These are phyloP conservation scores for Lycium ferocissimum DNA, from an alignment of 257 asterid genomes.

Conservation along the genomic window DNA sequence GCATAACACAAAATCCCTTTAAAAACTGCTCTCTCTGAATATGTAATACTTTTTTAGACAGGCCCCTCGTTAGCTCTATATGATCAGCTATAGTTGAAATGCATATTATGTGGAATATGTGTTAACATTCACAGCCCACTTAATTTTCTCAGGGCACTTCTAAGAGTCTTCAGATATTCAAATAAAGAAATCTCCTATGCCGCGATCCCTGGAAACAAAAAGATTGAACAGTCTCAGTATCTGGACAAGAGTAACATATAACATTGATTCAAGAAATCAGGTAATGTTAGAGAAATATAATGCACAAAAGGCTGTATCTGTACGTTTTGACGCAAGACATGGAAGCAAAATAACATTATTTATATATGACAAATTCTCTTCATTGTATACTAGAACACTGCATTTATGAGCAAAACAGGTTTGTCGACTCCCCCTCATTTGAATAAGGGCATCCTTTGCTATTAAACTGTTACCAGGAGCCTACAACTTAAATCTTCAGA, in stretches of 20 bases:
- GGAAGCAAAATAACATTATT: neutral
- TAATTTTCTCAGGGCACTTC: constrained; percentile 49
- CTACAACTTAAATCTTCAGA: neutral
- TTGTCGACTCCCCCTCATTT: neutral
- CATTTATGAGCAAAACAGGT: constrained; percentile 1
- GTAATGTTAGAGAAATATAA: neutral
- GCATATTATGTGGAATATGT: constrained; percentile 51
- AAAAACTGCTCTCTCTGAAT: constrained; percentile 33
- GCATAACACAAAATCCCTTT: constrained; percentile 16
- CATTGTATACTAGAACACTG: neutral
- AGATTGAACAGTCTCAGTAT: neutral
- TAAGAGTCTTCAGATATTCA: constrained; percentile 56
- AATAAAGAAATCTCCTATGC: constrained; percentile 59
- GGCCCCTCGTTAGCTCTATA: constrained; percentile 60
- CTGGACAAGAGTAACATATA: neutral
- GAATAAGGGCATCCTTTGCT: neutral
- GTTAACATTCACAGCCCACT: constrained; percentile 51
- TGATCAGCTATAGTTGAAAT: constrained; percentile 41
- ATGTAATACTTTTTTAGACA: constrained; percentile 40
- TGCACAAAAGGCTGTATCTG: neutral
- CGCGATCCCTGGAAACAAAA: constrained; percentile 65
- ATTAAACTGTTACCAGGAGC: constrained; percentile 3
- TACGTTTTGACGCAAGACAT: neutral
- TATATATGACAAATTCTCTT: neutral
- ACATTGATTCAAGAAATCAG: neutral